Evolutionary conservation across 139 green algal species (phyloP).

Genomic region (Coccomyxa sp.): DNA sequence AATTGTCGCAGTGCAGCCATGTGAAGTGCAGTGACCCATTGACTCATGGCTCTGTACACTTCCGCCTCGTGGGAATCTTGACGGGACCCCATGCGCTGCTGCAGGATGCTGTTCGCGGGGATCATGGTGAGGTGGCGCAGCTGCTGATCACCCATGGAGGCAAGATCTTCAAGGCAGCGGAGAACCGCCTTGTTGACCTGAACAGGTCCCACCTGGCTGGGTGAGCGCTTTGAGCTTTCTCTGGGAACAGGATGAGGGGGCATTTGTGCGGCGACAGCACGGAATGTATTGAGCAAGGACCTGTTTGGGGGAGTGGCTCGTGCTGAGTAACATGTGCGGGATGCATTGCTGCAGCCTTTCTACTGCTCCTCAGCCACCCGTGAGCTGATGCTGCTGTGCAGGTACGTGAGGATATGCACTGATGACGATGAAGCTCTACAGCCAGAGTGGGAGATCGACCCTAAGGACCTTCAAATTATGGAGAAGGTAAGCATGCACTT

Average conservation of each 20-base stretch:
- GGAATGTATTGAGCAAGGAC: no score
- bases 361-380: background rate
- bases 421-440: slow-evolving; percentile 34
- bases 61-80: no score
- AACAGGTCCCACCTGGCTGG: background rate
- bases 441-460: slow-evolving; percentile 84
- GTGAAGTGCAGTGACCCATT: no score
- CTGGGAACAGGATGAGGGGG: background rate
- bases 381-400: slow-evolving; percentile 1
- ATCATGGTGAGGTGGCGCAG: slow-evolving; percentile 71
- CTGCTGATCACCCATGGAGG: slow-evolving; percentile 59
- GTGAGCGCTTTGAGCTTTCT: background rate
- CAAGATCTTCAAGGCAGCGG: slow-evolving; percentile 32
- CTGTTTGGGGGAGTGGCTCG: no score
- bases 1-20: no score
- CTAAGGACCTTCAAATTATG: slow-evolving; percentile 60
- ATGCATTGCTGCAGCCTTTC: background rate
- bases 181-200: background rate
- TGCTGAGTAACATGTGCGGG: no score
- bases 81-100: no score
- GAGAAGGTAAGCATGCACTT: slow-evolving; percentile 77
- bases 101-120: slow-evolving; percentile 77
- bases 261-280: background rate
- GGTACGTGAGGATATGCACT: background rate
- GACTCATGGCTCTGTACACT: no score